Percentiles rank a stretch among this genome's conserved stretches.
Conservation (phyloP, 2,329 filamentous ascomycete species). For the Sporothrix dimorphospora region DNA sequence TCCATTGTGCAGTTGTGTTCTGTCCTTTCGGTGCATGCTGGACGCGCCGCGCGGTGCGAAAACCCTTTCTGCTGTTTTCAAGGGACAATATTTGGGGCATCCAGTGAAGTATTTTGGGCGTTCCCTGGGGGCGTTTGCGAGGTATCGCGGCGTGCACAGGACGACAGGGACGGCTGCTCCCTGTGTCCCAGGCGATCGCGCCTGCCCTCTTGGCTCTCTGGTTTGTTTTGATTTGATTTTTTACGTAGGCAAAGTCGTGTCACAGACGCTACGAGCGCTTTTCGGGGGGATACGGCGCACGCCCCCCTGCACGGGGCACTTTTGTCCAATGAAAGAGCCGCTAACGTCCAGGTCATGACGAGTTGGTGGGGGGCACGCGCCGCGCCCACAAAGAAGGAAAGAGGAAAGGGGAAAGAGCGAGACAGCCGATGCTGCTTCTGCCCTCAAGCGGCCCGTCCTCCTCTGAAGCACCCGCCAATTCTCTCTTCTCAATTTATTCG, state of each 20-base stretch:
- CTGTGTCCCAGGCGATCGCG: conserved; percentile 8
- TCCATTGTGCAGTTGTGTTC: conserved; percentile 16
- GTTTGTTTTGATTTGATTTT: conserved; percentile 21
- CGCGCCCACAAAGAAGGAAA: conserved; percentile 5
- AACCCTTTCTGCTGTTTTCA: conserved; percentile 25
- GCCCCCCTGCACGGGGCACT: conserved; percentile 21
- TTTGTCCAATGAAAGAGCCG: conserved; percentile 31
- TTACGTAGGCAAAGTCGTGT: conserved; percentile 25
- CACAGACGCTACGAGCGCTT: conserved; percentile 26
- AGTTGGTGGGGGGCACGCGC: conserved; percentile 12
- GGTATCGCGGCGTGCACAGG: conserved; percentile 16
- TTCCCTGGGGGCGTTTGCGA: neutral
- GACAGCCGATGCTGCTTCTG: neutral
- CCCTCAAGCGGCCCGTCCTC: neutral
- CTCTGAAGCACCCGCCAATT: neutral
- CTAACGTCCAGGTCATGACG: conserved; percentile 24
- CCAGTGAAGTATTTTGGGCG: conserved; percentile 22
- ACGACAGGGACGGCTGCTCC: too few relatives aligned
- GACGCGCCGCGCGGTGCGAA: conserved; percentile 5
- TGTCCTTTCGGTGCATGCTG: neutral
- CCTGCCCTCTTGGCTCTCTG: conserved; percentile 7
- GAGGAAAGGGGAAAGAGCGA: conserved; percentile 5
- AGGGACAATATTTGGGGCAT: conserved; percentile 26
- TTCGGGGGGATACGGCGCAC: conserved; percentile 19
- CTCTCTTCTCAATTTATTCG: neutral